A percentile compares a stretch with the other conserved stretches of the same genome.
Evolutionary conservation across 129 eudicot species (phyloP).

Genomic region (Arctium lappa): DNA sequence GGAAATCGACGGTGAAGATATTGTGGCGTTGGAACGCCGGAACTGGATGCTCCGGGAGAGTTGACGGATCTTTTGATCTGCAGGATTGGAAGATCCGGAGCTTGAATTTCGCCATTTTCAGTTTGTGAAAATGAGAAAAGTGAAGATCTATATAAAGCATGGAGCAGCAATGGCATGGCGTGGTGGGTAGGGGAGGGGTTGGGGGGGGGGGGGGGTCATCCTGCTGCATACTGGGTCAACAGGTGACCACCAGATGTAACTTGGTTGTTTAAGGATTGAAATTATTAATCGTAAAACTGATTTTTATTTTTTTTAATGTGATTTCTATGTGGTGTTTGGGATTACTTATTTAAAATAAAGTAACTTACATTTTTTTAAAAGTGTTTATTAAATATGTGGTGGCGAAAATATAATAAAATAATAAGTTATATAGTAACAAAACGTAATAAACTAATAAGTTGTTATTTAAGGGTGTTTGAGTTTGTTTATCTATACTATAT

Average conservation of each 20-base stretch:
- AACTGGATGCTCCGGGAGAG: slow-evolving; percentile 48
- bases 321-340: too few relatives aligned
- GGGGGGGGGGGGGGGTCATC: background rate
- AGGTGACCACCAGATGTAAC: slow-evolving; percentile 13
- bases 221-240: slow-evolving; percentile 24
- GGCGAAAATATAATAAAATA: too few relatives aligned
- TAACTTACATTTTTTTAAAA: too few relatives aligned
- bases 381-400: too few relatives aligned
- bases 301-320: background rate
- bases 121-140: slow-evolving; percentile 5
- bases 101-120: slow-evolving; percentile 77
- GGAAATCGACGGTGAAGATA: slow-evolving; percentile 19
- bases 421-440: too few relatives aligned
- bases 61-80: slow-evolving; percentile 78
- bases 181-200: background rate
- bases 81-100: slow-evolving; percentile 70
- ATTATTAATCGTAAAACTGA: background rate
- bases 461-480: too few relatives aligned
- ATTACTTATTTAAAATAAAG: too few relatives aligned
- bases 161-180: background rate
- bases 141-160: slow-evolving; percentile 15
- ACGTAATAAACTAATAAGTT: too few relatives aligned
- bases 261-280: background rate
- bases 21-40: slow-evolving; percentile 37
- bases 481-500: too few relatives aligned